Conservation (phyloP, 1,139 yeast species). For the Waltiozyma sp. region DNA sequence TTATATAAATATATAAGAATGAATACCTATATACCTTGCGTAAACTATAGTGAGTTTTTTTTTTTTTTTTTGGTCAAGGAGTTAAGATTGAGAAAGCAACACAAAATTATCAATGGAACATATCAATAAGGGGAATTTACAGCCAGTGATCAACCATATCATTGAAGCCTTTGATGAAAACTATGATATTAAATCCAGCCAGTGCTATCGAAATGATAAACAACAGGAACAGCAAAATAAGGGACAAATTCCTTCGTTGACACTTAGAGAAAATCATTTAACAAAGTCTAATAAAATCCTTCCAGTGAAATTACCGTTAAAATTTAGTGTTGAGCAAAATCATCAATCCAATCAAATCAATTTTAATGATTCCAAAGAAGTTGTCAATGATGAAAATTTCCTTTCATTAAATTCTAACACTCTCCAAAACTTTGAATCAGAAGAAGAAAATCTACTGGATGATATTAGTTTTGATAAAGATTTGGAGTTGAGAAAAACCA, state of each 20-base stretch:
- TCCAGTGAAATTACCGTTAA: no score
- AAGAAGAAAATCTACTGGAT: neutral
- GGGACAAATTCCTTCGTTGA: neutral
- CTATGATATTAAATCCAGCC: no score
- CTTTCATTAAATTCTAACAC: neutral
- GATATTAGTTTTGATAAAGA: neutral
- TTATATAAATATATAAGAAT: neutral
- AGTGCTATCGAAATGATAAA: no score
- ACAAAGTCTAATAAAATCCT: neutral
- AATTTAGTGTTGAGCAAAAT: slow-evolving; percentile 1
- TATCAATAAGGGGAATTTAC: neutral
- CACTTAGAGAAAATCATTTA: neutral
- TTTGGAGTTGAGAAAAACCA: neutral
- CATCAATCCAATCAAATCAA: slow-evolving; percentile 2
- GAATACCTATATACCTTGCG: neutral
- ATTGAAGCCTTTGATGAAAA: no score
- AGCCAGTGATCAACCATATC: neutral
- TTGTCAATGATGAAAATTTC: neutral
- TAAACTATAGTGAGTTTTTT: no score
- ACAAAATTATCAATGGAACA: neutral
- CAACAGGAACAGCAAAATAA: neutral
- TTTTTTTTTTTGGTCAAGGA: no score
- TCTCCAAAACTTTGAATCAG: neutral
- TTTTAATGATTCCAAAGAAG: slow-evolving; percentile 1
- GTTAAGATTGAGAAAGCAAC: no score